Percentiles rank a stretch among this genome's conserved stretches.
Evolutionary conservation across 768 basidiomycete genomes (phyloP).

Genomic region (Kwoniella bestiolae): DNA sequence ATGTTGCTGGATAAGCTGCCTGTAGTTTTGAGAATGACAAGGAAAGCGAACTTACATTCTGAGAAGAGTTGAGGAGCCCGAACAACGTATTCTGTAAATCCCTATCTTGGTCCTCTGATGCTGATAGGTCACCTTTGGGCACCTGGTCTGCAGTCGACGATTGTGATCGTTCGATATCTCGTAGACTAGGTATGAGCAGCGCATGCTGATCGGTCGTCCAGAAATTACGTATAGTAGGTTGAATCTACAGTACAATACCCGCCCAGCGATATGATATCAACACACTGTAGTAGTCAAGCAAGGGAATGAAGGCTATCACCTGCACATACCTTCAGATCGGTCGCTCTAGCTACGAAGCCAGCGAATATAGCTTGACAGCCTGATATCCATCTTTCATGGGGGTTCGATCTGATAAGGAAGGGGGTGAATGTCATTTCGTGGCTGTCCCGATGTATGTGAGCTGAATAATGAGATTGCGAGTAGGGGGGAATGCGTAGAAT

Average conservation of each 20-base stretch:
- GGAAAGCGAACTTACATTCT: not conserved
- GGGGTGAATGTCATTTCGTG: not conserved
- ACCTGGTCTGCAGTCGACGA: not conserved
- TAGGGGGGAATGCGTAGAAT: too few species aligned
- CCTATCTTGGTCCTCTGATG: not conserved
- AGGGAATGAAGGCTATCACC: too few species aligned
- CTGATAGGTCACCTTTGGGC: too few species aligned
- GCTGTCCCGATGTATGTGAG: too few species aligned
- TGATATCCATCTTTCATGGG: not conserved
- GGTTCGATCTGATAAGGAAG: not conserved
- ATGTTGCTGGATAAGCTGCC: too few species aligned
- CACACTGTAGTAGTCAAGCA: not conserved
- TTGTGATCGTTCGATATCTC: not conserved
- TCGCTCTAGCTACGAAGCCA: not conserved
- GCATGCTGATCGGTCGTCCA: not conserved
- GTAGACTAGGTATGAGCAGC: not conserved
- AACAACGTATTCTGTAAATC: not conserved
- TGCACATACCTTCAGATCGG: not conserved
- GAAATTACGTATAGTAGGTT: not conserved
- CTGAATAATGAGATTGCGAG: too few species aligned
- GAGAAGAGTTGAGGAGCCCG: not conserved
- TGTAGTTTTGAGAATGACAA: not conserved
- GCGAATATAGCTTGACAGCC: conserved; percentile 15
- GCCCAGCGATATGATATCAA: too few species aligned
- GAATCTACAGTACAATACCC: not conserved